These are phyloP conservation scores for Vitis hybrid DNA, from an alignment of 177 flowering plant species.

Conservation along the genomic window DNA sequence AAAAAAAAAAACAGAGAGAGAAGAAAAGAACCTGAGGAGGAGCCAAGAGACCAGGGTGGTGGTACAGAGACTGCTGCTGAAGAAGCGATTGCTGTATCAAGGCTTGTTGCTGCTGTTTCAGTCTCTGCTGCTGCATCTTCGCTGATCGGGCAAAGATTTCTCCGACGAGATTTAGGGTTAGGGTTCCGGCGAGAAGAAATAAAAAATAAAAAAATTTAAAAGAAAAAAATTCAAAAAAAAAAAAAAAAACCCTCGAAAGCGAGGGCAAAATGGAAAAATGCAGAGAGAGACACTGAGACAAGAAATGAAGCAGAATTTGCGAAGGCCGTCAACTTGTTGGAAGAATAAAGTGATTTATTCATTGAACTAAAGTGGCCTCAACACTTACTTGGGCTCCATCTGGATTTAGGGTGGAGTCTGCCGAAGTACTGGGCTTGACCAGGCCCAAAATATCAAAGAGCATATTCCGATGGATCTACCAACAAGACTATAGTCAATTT, in stretches of 20 bases:
- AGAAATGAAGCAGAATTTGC: background rate
- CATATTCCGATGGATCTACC: no score
- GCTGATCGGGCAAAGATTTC: background rate
- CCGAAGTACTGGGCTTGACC: no score
- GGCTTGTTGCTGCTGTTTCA: conserved; percentile 37
- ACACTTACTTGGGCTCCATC: no score
- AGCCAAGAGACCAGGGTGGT: conserved; percentile 45
- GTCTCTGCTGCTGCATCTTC: conserved; percentile 36
- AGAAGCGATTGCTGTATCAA: conserved; percentile 37
- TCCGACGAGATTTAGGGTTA: background rate
- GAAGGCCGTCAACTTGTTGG: background rate
- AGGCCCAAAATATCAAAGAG: no score
- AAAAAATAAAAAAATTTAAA: background rate
- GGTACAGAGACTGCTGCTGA: conserved; percentile 33
- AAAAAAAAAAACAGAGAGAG: conserved; percentile 1
- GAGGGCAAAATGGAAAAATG: conserved; percentile 2
- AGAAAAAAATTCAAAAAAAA: conserved; percentile 3
- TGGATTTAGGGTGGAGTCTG: no score
- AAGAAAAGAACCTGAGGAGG: conserved; percentile 45
- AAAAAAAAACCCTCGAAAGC: conserved; percentile 15
- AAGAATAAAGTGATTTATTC: background rate
- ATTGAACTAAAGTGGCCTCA: no score
- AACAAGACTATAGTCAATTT: no score
- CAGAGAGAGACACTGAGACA: background rate
- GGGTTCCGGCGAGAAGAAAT: background rate